Base-by-base conservation (phyloP, 805 yeast species). In the Hanseniaspora valbyensis region DNA sequence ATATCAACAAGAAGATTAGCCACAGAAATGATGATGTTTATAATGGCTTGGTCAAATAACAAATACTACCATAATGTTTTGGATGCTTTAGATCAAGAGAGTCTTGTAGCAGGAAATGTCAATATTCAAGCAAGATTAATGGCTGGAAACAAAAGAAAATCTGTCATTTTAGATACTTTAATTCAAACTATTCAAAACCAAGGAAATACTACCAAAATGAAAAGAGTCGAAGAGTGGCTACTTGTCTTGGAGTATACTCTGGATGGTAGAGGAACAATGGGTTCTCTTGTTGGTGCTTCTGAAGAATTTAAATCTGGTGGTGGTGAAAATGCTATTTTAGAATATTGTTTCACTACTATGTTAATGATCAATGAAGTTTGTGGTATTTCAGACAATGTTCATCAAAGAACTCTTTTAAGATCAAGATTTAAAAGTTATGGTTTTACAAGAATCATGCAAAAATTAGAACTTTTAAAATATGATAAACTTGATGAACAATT, bases 211-310 rank as follows among this genome's bases (percentile, higher is more conserved):
- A 56, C 66, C 14, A 38, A 50, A n/a, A 67, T 70, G 54, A 75
- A 69, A 55, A 64, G 82, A 37, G 78, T 82, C 57, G 83, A 80
- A 54, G 73, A 81, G 33, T 87, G 95, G 95, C 60, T 86, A 41
- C 66, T 69, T 44, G 67, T 78, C 12, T 80, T 86, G 2, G 81
- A 74, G 45, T 75, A 74, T 44, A 81, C 89, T 0, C 58, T 87
- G 40, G 86, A 80, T 52, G 96, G 96, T 2, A 74, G 89, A 57
- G 97, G 97, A 7, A 82, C 79, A 58, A 73, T 84, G 74, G 95
- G 96, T 10, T 85, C 96, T 0, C 65, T 82, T 58, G 97, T 90
- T 8, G 96, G 96, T 1, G 95, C 96, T 0, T 81, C 86, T 53
- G 92, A 82, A 9, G 96, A 90, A 56, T 73, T 78, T 49, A 80